These are phyloP conservation scores for Tetrastigma voinierianum DNA, from an alignment of 164 flowering plant genomes.

Conservation along the genomic window DNA sequence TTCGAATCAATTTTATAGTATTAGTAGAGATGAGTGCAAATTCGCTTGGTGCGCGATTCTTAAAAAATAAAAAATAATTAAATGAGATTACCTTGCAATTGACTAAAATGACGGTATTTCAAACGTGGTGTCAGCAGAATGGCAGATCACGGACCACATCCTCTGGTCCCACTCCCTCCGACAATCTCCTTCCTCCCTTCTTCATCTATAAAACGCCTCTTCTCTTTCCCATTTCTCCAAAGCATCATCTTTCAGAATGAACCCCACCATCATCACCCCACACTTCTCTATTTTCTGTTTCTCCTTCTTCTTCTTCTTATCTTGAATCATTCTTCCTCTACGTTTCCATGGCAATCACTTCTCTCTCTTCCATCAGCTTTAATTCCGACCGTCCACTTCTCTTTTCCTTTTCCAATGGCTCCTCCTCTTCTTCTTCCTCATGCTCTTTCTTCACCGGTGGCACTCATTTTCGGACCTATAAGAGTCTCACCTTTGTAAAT, in stretches of 20 bases:
- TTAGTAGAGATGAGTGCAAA: too few relatives aligned
- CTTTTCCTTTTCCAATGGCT: neutral
- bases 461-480: constrained; percentile 13
- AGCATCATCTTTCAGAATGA: too few relatives aligned
- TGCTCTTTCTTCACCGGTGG: constrained; percentile 32
- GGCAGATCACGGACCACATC: neutral
- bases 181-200: neutral
- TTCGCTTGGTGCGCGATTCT: too few relatives aligned
- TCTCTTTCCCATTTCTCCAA: too few relatives aligned
- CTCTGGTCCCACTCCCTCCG: too few relatives aligned
- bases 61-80: too few relatives aligned
- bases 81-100: too few relatives aligned
- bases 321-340: constrained; percentile 6
- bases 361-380: neutral
- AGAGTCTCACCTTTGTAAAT: neutral
- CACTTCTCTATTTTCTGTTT: constrained; percentile 6
- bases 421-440: constrained; percentile 14
- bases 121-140: neutral
- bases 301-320: constrained; percentile 39
- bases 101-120: neutral
- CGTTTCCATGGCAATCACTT: constrained; percentile 4
- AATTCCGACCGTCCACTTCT: neutral
- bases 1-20: too few relatives aligned
- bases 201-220: neutral
- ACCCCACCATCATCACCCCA: neutral